These are phyloP conservation scores for Carex arenaria DNA, from an alignment of 202 grass and related monocot species.

Conservation along the genomic window DNA sequence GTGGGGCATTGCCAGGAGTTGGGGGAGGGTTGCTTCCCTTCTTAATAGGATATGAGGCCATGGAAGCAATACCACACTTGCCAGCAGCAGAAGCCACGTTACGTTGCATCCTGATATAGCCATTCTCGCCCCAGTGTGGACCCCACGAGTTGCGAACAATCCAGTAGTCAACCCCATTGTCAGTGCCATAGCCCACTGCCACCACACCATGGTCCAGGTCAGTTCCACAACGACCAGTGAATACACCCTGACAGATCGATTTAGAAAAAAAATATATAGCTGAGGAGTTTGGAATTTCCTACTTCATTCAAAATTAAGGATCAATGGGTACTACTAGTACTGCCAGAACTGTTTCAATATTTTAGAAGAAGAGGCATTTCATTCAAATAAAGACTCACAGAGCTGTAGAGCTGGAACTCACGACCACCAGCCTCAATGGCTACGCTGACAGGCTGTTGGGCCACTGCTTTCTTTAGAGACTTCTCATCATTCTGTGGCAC, in stretches of 20 bases:
- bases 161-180: conserved; percentile 85
- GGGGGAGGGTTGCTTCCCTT: conserved; percentile 57
- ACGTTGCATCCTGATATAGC: conserved; percentile 81
- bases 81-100: conserved; percentile 45
- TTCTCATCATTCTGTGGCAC: conserved; percentile 81
- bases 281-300: background rate
- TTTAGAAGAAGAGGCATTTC: background rate
- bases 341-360: background rate
- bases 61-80: conserved; percentile 87
- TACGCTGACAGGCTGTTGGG: conserved; percentile 87
- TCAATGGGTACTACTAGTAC: no score
- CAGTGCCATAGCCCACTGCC: conserved; percentile 72
- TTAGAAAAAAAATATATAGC: background rate
- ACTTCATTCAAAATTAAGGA: background rate
- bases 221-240: conserved; percentile 65
- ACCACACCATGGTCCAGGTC: conserved; percentile 79
- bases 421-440: conserved; percentile 81
- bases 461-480: conserved; percentile 74
- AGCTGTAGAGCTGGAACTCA: conserved; percentile 66
- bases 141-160: conserved; percentile 95
- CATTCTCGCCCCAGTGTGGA: conserved; percentile 65
- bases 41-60: conserved; percentile 90
- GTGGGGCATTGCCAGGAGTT: conserved; percentile 28
- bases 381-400: conserved; percentile 26
- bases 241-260: conserved; percentile 51